Evolutionary conservation across 2,329 filamentous ascomycete species (phyloP).

Genomic region (Colletotrichum gloeosporioides): DNA sequence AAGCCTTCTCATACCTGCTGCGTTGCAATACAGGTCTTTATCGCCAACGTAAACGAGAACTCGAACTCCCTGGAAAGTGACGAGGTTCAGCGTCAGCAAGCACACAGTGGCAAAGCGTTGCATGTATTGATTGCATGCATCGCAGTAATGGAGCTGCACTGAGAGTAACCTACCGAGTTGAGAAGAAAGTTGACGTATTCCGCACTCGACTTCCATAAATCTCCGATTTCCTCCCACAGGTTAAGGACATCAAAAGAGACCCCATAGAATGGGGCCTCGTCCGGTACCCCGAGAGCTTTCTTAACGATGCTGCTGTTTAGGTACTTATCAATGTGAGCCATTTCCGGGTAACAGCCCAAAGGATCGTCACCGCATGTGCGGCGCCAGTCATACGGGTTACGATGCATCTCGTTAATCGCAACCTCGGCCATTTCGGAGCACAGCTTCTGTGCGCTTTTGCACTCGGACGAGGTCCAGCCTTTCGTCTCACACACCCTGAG

Average conservation of each 20-base stretch:
- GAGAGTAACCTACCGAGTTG: neutral
- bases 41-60: constrained; percentile 2
- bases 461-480: neutral
- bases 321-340: neutral
- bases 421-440: neutral
- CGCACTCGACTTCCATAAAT: neutral
- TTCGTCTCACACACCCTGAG: neutral
- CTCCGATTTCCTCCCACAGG: neutral
- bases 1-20: neutral
- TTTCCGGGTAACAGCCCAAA: neutral
- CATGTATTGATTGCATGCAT: neutral
- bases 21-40: constrained; percentile 5
- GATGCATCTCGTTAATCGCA: neutral
- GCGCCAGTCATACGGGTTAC: constrained; percentile 1
- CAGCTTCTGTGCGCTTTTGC: neutral
- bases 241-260: neutral
- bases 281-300: neutral
- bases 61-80: neutral
- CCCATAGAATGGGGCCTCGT: neutral
- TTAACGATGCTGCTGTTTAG: neutral
- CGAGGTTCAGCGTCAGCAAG: neutral
- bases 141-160: neutral
- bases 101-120: neutral
- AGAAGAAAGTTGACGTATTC: neutral
- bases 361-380: neutral